Conservation (phyloP, 768 basidiomycete genomes). For the Pisolithus sp. region DNA sequence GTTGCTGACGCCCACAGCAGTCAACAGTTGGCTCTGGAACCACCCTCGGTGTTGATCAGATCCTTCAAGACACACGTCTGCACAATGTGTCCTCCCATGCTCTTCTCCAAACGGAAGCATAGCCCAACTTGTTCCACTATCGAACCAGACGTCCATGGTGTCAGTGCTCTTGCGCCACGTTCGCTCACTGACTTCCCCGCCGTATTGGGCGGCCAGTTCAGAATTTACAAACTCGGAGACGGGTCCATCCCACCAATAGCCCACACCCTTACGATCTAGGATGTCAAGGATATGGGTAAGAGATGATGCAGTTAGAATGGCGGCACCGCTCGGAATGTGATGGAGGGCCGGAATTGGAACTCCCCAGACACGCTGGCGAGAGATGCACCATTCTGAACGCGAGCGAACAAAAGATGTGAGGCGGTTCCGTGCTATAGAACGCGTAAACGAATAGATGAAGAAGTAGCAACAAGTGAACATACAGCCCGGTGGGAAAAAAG, state of each 20-base stretch:
- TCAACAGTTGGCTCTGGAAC: conserved; percentile 95
- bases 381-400: conserved; percentile 98
- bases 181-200: conserved; percentile 23
- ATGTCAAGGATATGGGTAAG: conserved; percentile 71
- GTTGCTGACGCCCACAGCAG: conserved; percentile 48
- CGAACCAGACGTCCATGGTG: conserved; percentile 99
- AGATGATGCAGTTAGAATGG: conserved; percentile 57
- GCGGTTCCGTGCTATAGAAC: conserved; percentile 66
- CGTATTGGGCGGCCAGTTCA: conserved; percentile 42
- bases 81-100: conserved; percentile 38
- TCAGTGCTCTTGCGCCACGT: conserved; percentile 79
- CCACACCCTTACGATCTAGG: conserved; percentile 65
- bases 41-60: conserved; percentile 97
- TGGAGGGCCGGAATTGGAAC: conserved; percentile 91
- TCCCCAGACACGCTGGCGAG: conserved; percentile 95
- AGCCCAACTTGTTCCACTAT: conserved; percentile 94
- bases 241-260: conserved; percentile 90
- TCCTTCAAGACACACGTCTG: conserved; percentile 91
- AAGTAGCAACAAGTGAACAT: conserved; percentile 15
- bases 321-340: conserved; percentile 51
- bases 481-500: conserved; percentile 77
- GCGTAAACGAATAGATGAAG: background rate
- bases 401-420: conserved; percentile 80
- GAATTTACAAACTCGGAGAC: conserved; percentile 76
- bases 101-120: conserved; percentile 44